Base-by-base conservation (phyloP, 805 yeast species). In the Babjeviella inositovora region DNA sequence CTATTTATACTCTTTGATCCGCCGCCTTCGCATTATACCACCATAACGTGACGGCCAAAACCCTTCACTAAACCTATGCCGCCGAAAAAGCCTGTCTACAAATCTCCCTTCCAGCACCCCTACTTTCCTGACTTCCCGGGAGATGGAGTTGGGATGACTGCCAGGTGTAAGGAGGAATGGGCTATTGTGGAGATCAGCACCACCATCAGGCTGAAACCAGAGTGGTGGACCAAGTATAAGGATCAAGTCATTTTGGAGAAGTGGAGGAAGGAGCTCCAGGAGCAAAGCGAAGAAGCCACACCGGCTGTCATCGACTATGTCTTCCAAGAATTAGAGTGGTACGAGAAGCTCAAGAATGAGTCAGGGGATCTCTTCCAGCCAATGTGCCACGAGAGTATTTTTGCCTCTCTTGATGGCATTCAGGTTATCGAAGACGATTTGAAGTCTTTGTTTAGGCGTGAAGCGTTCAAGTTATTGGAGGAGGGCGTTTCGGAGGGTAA, bases 301-400 rank as follows among this genome's bases (percentile, higher is more conserved):
- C 37, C 39, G 12, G 38, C 28, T 6, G 17, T 45, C 6, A 28
- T 40, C 13, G 37, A 40, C 7, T 49, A 32, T 24, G 41, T 38
- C 2, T 22, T 47, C 17, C 29, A 27, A 17, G 58, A 53, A 26
- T 38, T 52, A 24, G 35, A 35, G 19, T 47, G 49, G 44, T 41
- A 35, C 21, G 44, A 39, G 11, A 20, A 22, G 6, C 15, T 31
- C 17, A 25, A 16, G 32, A 39, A 14, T 14, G 19, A 4, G 18
- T 27, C 7, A 13, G 23, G 7, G 34, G 27, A 16, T 17, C n/a
- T n/a, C n/a, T n/a, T n/a, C n/a, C n/a, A n/a, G n/a, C n/a, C n/a
- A n/a, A n/a, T n/a, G n/a, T n/a, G n/a, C n/a, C n/a, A n/a, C n/a
- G n/a, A n/a, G n/a, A n/a, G 15, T 10, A 32, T 28, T 11, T 44